phyloP scores from a whole-genome alignment of 2,329 filamentous ascomycete species.

The Aureobasidium leucospermi region DNA sequence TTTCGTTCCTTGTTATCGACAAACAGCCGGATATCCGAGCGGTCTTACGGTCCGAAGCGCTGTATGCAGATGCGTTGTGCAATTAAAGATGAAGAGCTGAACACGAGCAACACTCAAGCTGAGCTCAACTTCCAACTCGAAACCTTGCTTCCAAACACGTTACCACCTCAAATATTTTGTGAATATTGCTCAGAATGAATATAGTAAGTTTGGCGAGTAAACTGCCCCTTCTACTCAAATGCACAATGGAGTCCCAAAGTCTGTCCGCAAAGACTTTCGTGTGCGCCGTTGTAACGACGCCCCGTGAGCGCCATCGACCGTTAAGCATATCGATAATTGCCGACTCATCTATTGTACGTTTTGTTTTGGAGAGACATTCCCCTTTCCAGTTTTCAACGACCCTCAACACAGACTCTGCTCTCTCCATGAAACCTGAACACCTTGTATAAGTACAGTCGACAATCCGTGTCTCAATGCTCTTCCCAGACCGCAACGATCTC shows the following conservation, averaged over 20 bases:
- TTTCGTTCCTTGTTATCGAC: slow-evolving; percentile 1
- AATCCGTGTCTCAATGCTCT: slow-evolving; percentile 11
- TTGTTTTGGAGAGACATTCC: slow-evolving; percentile 12
- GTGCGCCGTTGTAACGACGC: slow-evolving; percentile 8
- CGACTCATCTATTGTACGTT: slow-evolving; percentile 14
- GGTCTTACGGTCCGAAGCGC: background rate
- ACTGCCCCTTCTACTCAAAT: background rate
- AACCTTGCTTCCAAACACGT: background rate
- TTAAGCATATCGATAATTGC: slow-evolving; percentile 13
- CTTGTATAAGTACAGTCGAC: slow-evolving; percentile 7
- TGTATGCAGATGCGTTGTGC: background rate
- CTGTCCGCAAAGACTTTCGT: background rate
- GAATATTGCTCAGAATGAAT: background rate
- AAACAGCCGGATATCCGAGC: background rate
- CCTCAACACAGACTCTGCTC: background rate
- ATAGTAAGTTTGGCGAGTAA: background rate
- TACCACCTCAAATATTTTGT: background rate
- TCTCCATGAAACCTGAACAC: background rate
- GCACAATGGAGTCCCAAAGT: background rate
- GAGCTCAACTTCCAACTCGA: slow-evolving; percentile 1
- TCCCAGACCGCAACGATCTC: slow-evolving; percentile 11
- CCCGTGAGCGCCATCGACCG: slow-evolving; percentile 12
- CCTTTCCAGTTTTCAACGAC: background rate
- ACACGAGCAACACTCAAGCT: background rate
- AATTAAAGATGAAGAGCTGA: slow-evolving; percentile 4